These are phyloP conservation scores for Suillus decipiens DNA, from an alignment of 768 basidiomycete genomes.

Conservation along the genomic window DNA sequence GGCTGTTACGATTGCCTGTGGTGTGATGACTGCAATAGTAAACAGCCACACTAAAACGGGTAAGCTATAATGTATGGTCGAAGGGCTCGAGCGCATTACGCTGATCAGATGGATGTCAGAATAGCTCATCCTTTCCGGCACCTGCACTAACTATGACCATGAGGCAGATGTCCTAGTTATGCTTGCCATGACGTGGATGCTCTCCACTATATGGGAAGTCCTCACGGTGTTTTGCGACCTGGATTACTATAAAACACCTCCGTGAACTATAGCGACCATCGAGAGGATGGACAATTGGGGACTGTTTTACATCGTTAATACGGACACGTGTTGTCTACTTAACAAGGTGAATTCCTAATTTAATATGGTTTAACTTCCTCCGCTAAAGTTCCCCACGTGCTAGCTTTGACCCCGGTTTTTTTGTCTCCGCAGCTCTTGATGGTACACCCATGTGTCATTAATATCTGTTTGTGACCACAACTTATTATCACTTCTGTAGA, in stretches of 20 bases:
- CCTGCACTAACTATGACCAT: neutral
- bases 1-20: neutral
- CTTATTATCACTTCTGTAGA: neutral
- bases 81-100: neutral
- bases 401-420: neutral
- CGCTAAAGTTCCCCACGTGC: neutral
- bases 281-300: neutral
- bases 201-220: neutral
- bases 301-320: neutral
- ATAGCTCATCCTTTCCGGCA: neutral
- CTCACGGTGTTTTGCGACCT: neutral
- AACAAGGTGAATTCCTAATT: neutral
- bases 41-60: neutral
- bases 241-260: neutral
- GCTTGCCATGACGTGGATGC: neutral
- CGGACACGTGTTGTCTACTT: neutral
- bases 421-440: neutral
- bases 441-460: neutral
- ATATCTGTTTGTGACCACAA: neutral
- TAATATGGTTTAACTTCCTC: neutral
- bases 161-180: neutral
- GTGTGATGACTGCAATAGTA: neutral
- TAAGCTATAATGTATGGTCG: neutral
- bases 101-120: neutral
- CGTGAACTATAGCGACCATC: neutral